Evolutionary conservation across 1,139 yeast genomes (phyloP), one percentile per base, ranked within the genome.

Genomic region (Sugiyamaella grinbergsii): DNA sequence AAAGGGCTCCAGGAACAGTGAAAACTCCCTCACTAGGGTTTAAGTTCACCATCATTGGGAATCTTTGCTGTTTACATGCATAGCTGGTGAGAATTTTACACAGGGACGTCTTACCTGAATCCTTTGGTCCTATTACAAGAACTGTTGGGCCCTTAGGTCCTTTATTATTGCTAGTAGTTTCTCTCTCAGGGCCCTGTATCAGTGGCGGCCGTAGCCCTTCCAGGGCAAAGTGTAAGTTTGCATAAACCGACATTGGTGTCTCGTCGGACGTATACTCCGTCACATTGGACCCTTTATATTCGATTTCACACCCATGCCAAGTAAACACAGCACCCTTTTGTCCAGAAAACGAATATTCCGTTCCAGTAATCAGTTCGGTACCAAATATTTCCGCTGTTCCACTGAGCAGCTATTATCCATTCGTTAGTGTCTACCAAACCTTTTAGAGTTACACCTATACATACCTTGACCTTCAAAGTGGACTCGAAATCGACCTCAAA

Each of bases 321-420:
- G 97, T 70, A 73, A 78, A 77, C 52, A 93, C 55, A 59, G 81
- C 75, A 61, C 81, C 70, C 64, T 82, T 77, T 69, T 83, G 64
- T 54, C 93, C 77, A 63, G 74, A 64, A 72, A 83, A 77, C 50
- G 76, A 66, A 59, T 86, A 77, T 20, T 82, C 86, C 0, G 79
- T 76, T 54, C 86, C 89, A 31, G 76, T 72, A 2, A 97, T 88
- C 29, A 93, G 76, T 65, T 93, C 98, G 2, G 97, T 89, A 20
- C 98, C 98, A 69, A 86, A 89, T 16, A 91, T 78, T 69, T 93
- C 98, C 1, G 88, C 96, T 1, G 83, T 76, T 1, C 98, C 98
- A 5, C 74, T 71, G 2, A 70, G 56, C 8, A 76, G 65, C 66
- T 65, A 0, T 2, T 20, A 8, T n/a, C 23, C 13, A n/a, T 26